Percentiles rank a stretch among this genome's conserved stretches.
Conservation (phyloP, 1,284 basidiomycete species). For the Meripilus lineatus region DNA sequence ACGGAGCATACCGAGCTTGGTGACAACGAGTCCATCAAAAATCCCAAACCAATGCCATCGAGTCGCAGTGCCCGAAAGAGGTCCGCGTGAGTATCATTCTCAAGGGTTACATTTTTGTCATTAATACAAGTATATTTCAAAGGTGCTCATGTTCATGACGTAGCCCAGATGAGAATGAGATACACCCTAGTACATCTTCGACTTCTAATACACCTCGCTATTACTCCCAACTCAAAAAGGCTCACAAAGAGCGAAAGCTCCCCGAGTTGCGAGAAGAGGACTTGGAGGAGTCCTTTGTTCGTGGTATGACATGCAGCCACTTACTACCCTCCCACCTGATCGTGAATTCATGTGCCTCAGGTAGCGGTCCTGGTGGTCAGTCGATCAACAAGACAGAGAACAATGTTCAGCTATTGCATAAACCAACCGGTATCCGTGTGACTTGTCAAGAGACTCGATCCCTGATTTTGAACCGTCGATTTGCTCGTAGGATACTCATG, state of each 20-base stretch:
- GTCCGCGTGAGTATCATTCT: constrained; percentile 20
- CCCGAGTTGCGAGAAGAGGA: constrained; percentile 70
- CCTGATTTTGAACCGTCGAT: constrained; percentile 58
- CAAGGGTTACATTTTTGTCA: constrained; percentile 13
- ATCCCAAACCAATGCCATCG: constrained; percentile 38
- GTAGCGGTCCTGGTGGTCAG: constrained; percentile 81
- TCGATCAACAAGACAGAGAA: constrained; percentile 85
- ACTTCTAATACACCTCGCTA: constrained; percentile 35
- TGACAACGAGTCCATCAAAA: constrained; percentile 66
- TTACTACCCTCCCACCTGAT: not conserved
- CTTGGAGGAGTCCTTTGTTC: constrained; percentile 71
- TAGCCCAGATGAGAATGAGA: constrained; percentile 27
- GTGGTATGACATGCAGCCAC: constrained; percentile 44
- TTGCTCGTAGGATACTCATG: constrained; percentile 61
- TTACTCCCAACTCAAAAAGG: constrained; percentile 67
- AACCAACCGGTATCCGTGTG: constrained; percentile 73
- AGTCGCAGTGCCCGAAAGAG: constrained; percentile 41
- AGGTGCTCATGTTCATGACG: constrained; percentile 30
- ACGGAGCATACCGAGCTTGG: constrained; percentile 72
- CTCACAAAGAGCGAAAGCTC: constrained; percentile 51
- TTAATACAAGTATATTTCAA: constrained; percentile 16
- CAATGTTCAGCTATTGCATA: constrained; percentile 76
- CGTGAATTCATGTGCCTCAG: constrained; percentile 31
- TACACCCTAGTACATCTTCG: constrained; percentile 42
- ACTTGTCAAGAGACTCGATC: constrained; percentile 78